Base-by-base conservation (phyloP, 345 rosid genomes). In the Hypericum androsaemum region DNA sequence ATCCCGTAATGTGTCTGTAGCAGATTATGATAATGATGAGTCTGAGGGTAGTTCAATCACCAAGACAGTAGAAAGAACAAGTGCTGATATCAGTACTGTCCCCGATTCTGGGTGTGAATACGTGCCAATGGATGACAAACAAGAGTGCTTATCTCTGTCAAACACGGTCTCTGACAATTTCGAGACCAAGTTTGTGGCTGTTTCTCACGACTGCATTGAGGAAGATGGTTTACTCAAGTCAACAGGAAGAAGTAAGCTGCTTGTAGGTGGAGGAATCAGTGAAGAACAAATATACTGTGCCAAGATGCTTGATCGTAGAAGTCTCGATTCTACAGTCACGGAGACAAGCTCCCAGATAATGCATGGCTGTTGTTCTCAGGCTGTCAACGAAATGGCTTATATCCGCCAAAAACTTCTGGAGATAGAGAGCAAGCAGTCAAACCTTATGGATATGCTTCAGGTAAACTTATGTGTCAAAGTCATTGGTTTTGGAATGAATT, bases 11-110 rank as follows among this genome's bases (percentile, higher is more conserved):
- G 57, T 61, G 50, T 66, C 79, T 64, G 52, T 69, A 52, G 62
- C 68, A 43, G 70, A 73, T 52, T 43, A 61, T 68, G 76, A 75
- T 37, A 78, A 76, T 65, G 95, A 86, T 66, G 95, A 89, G 76
- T 82, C 95, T 16, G 92, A 84, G 58, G 80, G 80, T 47, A 82
- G 98, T 68, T 80, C 78, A 53, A 57, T 82, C 57, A 80, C 85
- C 13, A 86, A 79, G 68, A 69, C 77, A 28, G 47, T 74, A 54
- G 89, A 72, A 60, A 74, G 78, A 51, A 54, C 69, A 32, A 63
- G 65, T 57, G 53, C 76, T 13, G 78, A 72, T 45, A 50, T 64
- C 49, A 41, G 66, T 17, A 63, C 82, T 68, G 55, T 62, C 37
- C 82, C 62, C 58, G 78, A 73, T 52, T 58, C 63, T 41, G 67